phyloP scores from a whole-genome alignment of 2,329 filamentous ascomycete species.

The Penicillium frequentans region DNA sequence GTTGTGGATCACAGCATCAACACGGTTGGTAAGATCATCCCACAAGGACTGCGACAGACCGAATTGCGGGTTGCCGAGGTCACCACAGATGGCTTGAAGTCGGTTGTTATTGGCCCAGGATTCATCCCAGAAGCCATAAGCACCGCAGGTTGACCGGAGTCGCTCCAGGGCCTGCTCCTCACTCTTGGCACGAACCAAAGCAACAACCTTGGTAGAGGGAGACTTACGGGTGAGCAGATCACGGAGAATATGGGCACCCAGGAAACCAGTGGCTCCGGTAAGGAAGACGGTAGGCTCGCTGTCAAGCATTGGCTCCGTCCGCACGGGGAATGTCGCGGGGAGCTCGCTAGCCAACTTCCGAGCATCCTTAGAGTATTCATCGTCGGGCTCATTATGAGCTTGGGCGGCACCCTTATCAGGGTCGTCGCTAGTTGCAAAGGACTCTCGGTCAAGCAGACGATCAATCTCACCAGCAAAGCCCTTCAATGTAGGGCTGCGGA shows the following conservation, averaged over 20 bases:
- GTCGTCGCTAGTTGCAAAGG: constrained; percentile 45
- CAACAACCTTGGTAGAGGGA: constrained; percentile 64
- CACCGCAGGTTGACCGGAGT: constrained; percentile 66
- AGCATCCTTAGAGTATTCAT: constrained; percentile 53
- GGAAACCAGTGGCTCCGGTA: constrained; percentile 87
- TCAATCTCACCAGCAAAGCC: constrained; percentile 60
- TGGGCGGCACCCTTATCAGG: constrained; percentile 44
- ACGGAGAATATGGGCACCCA: constrained; percentile 76
- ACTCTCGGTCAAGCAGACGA: constrained; percentile 47
- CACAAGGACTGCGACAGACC: constrained; percentile 68
- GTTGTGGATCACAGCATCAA: constrained; percentile 78
- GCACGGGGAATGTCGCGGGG: constrained; percentile 43
- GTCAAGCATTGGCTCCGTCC: constrained; percentile 34
- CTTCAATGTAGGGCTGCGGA: constrained; percentile 63
- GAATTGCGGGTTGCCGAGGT: constrained; percentile 70
- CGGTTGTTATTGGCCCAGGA: constrained; percentile 62
- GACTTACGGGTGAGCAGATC: constrained; percentile 67
- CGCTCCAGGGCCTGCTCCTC: constrained; percentile 59
- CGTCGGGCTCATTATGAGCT: constrained; percentile 39
- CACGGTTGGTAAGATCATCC: constrained; percentile 63
- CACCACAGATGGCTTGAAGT: constrained; percentile 69
- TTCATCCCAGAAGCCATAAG: constrained; percentile 74
- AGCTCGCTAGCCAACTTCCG: constrained; percentile 51
- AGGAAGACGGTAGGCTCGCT: constrained; percentile 66
- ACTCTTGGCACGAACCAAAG: constrained; percentile 71